Base-by-base conservation (phyloP, 208 protist species). In the Kentomonas sorsogonicus region DNA sequence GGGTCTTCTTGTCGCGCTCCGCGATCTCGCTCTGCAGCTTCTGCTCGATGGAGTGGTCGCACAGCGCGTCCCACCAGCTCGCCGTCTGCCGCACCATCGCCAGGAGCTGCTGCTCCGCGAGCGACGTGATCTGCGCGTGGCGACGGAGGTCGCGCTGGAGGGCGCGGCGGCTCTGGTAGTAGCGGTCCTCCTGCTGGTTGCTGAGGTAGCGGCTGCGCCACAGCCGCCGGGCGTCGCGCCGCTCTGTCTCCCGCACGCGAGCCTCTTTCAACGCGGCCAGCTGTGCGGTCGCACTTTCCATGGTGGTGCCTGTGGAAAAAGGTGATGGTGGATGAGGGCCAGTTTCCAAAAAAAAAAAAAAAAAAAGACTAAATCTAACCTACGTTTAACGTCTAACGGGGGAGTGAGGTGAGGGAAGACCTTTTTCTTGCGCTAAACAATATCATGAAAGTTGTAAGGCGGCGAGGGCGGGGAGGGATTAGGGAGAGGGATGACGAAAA, bases 61-160 rank as follows among this genome's bases (percentile, higher is more conserved):
- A 91, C 51, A 94, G 67, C 11, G 77, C 25, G 18, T 83, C 69
- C 82, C 88, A 89, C 79, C 84, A 94, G 33, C 38, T 55, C 16
- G 75, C 69, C 25, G 79, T 82, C 31, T 60, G 59, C 33, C 69
- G 69, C 9, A 94, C 41, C 23, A 72, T 65, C n/a, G 55, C 36
- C 18, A 84, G 59, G 16, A 94, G 48, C 11, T 79, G 66, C 34
- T 73, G 51, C 72, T 94, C 87, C 41, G 67, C 67, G 29, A 50
- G 45, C 18, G 80, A 79, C 23, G 61, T 66, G 10, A 40, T 48
- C 9, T 54, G 31, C 11, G 65, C 47, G 45, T 72, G 54, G 16
- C 66, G 56, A 6, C 47, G 59, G n/a, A 81, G 48, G 13, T 77
- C 45, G 10, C 34, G 41, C 0, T 72, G 52, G 18, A 77, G 69